Percentiles rank a stretch among this genome's conserved stretches.
phyloP scores from a whole-genome alignment of 2,329 filamentous ascomycete genomes.

The Ophiobolus disseminans region DNA sequence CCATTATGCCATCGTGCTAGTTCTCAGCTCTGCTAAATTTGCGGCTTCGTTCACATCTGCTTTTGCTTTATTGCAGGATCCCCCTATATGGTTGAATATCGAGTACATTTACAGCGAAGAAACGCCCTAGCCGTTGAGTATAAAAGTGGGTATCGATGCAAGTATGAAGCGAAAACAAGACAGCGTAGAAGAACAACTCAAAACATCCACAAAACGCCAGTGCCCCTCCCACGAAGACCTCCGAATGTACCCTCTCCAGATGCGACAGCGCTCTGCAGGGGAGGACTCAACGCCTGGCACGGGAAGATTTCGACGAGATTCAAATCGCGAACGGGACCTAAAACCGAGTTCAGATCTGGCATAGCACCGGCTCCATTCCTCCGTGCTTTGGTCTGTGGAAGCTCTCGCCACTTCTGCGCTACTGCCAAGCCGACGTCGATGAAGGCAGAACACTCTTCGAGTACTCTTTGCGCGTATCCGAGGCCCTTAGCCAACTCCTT shows the following conservation, averaged over 20 bases:
- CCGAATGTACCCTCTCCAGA: background rate
- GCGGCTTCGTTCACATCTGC: background rate
- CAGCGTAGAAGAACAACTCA: background rate
- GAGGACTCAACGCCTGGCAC: slow-evolving; percentile 17
- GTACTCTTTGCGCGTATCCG: slow-evolving; percentile 28
- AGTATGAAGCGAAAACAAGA: background rate
- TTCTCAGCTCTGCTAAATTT: background rate
- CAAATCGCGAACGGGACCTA: too few relatives aligned
- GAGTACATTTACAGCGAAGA: too few relatives aligned
- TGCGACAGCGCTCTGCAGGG: background rate
- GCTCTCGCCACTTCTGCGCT: slow-evolving; percentile 1
- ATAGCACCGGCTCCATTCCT: background rate
- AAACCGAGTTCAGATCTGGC: slow-evolving; percentile 11
- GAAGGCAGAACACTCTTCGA: slow-evolving; percentile 27
- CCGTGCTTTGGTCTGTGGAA: background rate
- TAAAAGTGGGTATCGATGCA: background rate
- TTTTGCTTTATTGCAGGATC: background rate
- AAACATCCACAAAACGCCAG: slow-evolving; percentile 3
- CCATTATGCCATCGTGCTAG: background rate
- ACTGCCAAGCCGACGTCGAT: slow-evolving; percentile 12
- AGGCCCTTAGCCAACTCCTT: slow-evolving; percentile 18
- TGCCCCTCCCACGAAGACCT: background rate
- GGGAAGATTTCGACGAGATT: slow-evolving; percentile 25
- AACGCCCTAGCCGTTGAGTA: too few relatives aligned
- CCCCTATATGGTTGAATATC: too few relatives aligned